Evolutionary conservation across 2,329 filamentous ascomycete species (phyloP), one percentile per base, ranked within the genome.

Genomic region (Fusarium cyanostomum): DNA sequence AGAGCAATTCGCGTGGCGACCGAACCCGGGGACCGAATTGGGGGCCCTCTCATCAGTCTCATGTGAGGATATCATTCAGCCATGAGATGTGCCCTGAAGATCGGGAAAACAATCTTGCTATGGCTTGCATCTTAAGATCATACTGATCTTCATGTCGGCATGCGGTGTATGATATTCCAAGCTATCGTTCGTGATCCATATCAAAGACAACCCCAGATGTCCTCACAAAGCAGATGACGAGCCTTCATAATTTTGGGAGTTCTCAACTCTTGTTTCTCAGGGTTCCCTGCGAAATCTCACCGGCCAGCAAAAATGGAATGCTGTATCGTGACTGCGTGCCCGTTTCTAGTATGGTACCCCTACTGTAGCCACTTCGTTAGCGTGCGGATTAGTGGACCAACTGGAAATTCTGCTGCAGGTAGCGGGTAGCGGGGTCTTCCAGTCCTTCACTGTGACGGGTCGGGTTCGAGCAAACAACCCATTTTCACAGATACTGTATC

Each of bases 351-450:
- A n/a, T n/a, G n/a, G n/a, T n/a, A n/a, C n/a, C n/a, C n/a, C n/a
- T n/a, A n/a, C n/a, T n/a, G n/a, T n/a, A n/a, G n/a, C n/a, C n/a
- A n/a, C n/a, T n/a, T n/a, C 33, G 16, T 41, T 41, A 41, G 46
- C 26, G 39, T 26, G 12, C 46, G 28, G 41, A 45, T 52, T 39
- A 57, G 45, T 57, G 26, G 24, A 53, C 57, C 62, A 69, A 67
- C 66, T 69, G 58, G 56, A 69, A 69, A 69, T 66, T 56, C 65
- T 55, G 39, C 31, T 43, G 34, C 58, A 38, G 33, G 56, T 56
- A 39, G 56, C 52, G 61, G 33, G 56, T 56, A 39, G 56, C 52
- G 61, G 55, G 7, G 27, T 26, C 35, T 31, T 12, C 8, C 6
- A 30, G 27, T 12, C 11, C 7, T n/a, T 34, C n/a, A 13, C 31